These are phyloP conservation scores for Pichia scutulata DNA, from an alignment of 805 yeast genomes.

Conservation along the genomic window DNA sequence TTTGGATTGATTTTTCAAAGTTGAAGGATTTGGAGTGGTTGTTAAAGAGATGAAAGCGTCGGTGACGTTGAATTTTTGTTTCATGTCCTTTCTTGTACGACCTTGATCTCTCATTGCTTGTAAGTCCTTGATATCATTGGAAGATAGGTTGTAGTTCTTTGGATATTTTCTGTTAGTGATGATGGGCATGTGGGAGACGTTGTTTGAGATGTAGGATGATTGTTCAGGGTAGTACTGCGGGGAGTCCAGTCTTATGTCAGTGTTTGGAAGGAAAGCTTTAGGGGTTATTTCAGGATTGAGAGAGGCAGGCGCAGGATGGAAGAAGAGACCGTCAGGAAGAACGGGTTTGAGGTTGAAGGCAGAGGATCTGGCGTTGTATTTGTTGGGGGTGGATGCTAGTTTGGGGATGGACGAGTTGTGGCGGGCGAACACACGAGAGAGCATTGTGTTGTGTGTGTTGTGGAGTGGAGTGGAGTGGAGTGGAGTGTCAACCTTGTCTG, in stretches of 20 bases:
- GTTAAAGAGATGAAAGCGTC: constrained; percentile 27
- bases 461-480: neutral
- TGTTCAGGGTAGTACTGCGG: constrained; percentile 24
- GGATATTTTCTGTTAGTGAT: constrained; percentile 19
- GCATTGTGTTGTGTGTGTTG: too few relatives aligned
- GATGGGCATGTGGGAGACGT: constrained; percentile 26
- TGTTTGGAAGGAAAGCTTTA: constrained; percentile 27
- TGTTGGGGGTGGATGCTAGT: constrained; percentile 29
- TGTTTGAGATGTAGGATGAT: constrained; percentile 11
- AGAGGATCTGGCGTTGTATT: constrained; percentile 29
- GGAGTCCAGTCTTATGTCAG: constrained; percentile 25
- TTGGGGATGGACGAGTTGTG: constrained; percentile 14
- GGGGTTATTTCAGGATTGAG: constrained; percentile 28
- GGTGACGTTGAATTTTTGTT: constrained; percentile 23
- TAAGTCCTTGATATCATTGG: constrained; percentile 22
- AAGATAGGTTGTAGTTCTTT: constrained; percentile 21
- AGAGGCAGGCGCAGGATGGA: constrained; percentile 32
- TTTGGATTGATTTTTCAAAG: constrained; percentile 15
- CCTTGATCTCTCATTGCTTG: constrained; percentile 27
- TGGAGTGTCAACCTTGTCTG: too few relatives aligned
- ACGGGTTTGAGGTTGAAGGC: constrained; percentile 30
- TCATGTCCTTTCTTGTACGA: constrained; percentile 24
- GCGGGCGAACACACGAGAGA: neutral
- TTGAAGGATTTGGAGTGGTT: constrained; percentile 20
- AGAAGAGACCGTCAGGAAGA: constrained; percentile 28